Evolutionary conservation across 2,329 filamentous ascomycete genomes (phyloP).

Genomic region (Fusarium chaquense): DNA sequence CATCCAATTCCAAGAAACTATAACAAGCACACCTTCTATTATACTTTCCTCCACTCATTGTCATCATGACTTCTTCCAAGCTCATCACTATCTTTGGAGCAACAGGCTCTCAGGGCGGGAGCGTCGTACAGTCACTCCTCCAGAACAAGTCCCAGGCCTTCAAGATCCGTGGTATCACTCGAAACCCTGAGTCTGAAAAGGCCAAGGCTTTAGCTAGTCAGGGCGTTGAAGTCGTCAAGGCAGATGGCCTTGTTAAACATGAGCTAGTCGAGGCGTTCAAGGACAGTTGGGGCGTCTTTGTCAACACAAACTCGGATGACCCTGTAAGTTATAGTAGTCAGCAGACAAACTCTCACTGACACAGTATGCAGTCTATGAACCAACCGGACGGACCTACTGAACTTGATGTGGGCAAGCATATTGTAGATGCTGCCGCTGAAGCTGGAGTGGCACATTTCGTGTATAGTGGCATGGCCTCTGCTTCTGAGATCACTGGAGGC

Average conservation of each 20-base stretch:
- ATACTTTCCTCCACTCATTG: neutral
- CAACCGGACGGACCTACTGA: slow-evolving; percentile 49
- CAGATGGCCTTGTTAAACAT: slow-evolving; percentile 45
- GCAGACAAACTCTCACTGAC: slow-evolving; percentile 9
- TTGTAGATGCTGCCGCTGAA: slow-evolving; percentile 51
- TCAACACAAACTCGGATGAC: slow-evolving; percentile 52
- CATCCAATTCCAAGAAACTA: slow-evolving; percentile 2
- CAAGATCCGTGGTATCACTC: slow-evolving; percentile 48
- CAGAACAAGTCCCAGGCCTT: slow-evolving; percentile 47
- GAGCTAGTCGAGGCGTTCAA: slow-evolving; percentile 47
- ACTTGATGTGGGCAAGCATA: slow-evolving; percentile 51
- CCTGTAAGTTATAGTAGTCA: slow-evolving; percentile 34
- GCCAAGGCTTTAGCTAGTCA: slow-evolving; percentile 44
- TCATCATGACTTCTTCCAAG: slow-evolving; percentile 45
- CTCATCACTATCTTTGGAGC: slow-evolving; percentile 51
- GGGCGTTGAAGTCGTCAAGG: slow-evolving; percentile 50
- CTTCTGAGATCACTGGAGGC: slow-evolving; percentile 51
- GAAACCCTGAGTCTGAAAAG: slow-evolving; percentile 47
- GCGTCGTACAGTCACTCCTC: slow-evolving; percentile 49
- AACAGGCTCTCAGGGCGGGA: slow-evolving; percentile 50
- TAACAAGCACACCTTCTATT: slow-evolving; percentile 8
- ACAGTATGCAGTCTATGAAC: slow-evolving; percentile 38
- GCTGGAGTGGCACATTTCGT: slow-evolving; percentile 53
- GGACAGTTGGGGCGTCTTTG: slow-evolving; percentile 52
- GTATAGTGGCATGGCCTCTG: slow-evolving; percentile 53